These are phyloP conservation scores for Eucalyptus camaldulensis DNA, from an alignment of 345 rosid species.

Conservation along the genomic window DNA sequence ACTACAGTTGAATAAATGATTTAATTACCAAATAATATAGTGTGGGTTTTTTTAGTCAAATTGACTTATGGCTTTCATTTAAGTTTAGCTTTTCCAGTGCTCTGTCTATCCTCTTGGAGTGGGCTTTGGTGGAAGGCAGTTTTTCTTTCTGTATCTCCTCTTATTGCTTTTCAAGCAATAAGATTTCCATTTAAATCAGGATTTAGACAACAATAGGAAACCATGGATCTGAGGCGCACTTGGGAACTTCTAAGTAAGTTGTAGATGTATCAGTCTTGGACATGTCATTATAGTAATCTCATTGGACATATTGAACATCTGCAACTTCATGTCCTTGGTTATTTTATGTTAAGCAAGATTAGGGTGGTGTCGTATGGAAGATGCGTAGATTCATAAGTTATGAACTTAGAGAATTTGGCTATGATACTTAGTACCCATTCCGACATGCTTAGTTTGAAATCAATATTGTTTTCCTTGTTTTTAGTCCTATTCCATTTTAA, in stretches of 20 bases:
- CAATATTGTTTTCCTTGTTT: neutral
- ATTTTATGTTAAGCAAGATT: neutral
- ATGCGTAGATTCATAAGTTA: neutral
- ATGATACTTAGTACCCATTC: neutral
- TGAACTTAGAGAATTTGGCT: neutral
- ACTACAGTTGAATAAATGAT: neutral
- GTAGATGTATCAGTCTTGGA: neutral
- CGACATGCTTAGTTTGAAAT: neutral
- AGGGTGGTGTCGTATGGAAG: neutral
- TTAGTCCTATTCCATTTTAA: neutral
- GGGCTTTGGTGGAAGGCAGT: neutral
- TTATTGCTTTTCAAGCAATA: neutral
- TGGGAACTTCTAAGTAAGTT: neutral
- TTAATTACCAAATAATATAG: neutral
- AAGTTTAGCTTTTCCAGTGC: neutral
- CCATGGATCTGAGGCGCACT: neutral
- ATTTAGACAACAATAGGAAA: neutral
- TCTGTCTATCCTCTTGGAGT: neutral
- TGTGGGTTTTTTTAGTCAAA: neutral
- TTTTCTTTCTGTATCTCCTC: neutral
- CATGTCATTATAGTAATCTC: neutral
- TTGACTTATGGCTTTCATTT: neutral
- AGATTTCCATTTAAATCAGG: neutral
- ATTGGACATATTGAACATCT: neutral
- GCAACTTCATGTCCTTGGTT: neutral